Conservation (phyloP, 169 alveolate species). For the Plasmodium malariae region DNA sequence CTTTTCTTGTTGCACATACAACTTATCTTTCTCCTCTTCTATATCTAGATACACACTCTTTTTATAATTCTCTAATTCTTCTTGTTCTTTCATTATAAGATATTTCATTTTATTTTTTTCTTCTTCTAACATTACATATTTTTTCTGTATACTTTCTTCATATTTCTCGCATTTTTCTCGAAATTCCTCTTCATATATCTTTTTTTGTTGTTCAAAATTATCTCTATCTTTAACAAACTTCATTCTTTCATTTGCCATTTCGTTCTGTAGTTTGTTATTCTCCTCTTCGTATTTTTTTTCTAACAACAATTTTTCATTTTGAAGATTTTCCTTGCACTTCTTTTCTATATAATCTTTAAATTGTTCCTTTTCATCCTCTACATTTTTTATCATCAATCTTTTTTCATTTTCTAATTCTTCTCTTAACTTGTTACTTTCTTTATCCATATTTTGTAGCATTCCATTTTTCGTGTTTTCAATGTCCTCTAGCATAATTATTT, state of each 20-base stretch:
- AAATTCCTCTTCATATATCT: slow-evolving; percentile 68
- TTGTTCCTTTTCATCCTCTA: slow-evolving; percentile 61
- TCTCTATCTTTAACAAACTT: slow-evolving; percentile 58
- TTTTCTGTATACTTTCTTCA: slow-evolving; percentile 65
- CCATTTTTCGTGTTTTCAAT: slow-evolving; percentile 47
- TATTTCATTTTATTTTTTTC: slow-evolving; percentile 71
- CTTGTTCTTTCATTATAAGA: slow-evolving; percentile 68
- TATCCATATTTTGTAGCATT: slow-evolving; percentile 60
- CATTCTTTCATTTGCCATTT: slow-evolving; percentile 48
- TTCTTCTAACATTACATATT: slow-evolving; percentile 46
- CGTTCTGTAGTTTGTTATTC: slow-evolving; percentile 34
- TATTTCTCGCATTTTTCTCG: slow-evolving; percentile 63
- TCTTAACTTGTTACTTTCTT: slow-evolving; percentile 35
- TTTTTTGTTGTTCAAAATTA: slow-evolving; percentile 67
- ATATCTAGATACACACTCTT: slow-evolving; percentile 49
- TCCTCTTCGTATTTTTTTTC: slow-evolving; percentile 54
- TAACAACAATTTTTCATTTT: slow-evolving; percentile 45
- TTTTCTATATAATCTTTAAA: slow-evolving; percentile 23
- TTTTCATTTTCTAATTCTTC: slow-evolving; percentile 64
- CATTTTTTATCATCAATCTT: slow-evolving; percentile 32
- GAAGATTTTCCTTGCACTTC: slow-evolving; percentile 47
- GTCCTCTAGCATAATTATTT: slow-evolving; percentile 56
- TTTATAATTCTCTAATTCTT: slow-evolving; percentile 67
- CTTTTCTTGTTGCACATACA: slow-evolving; percentile 68
- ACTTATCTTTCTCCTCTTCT: slow-evolving; percentile 73